Base-by-base conservation (phyloP, 2,329 filamentous ascomycete species). In the Aspergillus sp. region DNA sequence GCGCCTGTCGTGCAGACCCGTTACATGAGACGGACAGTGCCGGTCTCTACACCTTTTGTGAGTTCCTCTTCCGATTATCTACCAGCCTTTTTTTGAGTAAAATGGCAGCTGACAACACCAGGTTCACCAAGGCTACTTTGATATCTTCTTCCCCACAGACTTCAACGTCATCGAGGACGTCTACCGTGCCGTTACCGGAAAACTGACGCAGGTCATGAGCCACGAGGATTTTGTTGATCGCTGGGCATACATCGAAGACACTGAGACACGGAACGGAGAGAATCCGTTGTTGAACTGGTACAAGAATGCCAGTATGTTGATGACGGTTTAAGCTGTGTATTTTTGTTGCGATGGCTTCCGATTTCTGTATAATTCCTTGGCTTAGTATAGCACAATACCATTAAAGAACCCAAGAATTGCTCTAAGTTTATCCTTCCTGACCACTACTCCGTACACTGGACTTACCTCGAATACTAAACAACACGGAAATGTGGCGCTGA, bases 81-180 rank as follows among this genome's bases (percentile, higher is more conserved):
- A 12, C 3, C 2, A 38, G n/a, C 9, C 4, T 12, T 20, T 4
- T 13, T 15, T 42, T 19, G 33, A n/a, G 32, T 13, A 19, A n/a
- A 32, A 22, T 10, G 22, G 48, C 58, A 41, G 53, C 48, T 48
- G 17, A 27, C 43, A 4, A 19, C 23, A 9, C 10, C 54, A 94
- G 88, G 88, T 96, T 43, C 90, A 97, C 67, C 94, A 98, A 73
- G 94, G 93, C 41, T 97, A 95, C 71, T 98, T 98, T 65, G 94
- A 98, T 66, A 96, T 98, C 60, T 84, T 98, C 64, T 98, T 98
- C 73, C 93, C 93, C 0, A 98, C 93, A 9, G 86, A 98, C 69
- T 98, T 98, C 65, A 78, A 81, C 53, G 85, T 95, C 56, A 85
- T 93, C 70, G 90, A 97, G 69, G 84, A 89, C 60, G 83, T 97